Conservation (phyloP, 768 basidiomycete species). For the Hebeloma cylindrosporum region DNA sequence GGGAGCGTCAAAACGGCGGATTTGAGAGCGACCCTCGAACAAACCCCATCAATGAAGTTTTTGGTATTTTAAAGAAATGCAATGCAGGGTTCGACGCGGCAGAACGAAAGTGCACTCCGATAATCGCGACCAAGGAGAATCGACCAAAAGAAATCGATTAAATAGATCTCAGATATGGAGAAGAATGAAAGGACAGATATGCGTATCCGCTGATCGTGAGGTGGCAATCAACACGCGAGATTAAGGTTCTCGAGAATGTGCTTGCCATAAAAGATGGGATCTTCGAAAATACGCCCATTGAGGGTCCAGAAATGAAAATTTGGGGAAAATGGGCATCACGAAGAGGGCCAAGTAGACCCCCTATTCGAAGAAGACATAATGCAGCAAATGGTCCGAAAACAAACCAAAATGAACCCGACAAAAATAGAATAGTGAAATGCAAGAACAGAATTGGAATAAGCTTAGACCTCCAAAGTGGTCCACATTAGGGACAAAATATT, state of each 20-base stretch:
- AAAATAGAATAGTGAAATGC: background rate
- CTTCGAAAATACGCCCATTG: background rate
- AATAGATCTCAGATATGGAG: background rate
- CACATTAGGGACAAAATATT: background rate
- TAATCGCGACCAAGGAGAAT: too few species aligned
- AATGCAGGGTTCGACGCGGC: background rate
- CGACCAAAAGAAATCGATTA: too few species aligned
- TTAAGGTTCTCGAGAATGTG: background rate
- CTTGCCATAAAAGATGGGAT: background rate
- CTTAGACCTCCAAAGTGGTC: background rate
- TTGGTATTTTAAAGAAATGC: too few species aligned
- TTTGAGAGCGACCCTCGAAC: background rate
- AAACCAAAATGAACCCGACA: background rate
- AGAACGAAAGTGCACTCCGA: background rate
- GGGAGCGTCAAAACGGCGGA: constrained; percentile 9
- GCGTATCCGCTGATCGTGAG: background rate
- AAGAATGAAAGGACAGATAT: background rate
- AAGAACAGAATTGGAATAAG: background rate
- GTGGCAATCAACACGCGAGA: background rate
- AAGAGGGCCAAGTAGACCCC: background rate
- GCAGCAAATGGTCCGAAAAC: background rate
- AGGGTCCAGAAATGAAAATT: background rate
- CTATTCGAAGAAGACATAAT: too few species aligned
- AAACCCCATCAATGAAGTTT: too few species aligned
- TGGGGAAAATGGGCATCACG: background rate